Base-by-base conservation (phyloP, 495 filamentous ascomycete species). In the Letharia lupina region DNA sequence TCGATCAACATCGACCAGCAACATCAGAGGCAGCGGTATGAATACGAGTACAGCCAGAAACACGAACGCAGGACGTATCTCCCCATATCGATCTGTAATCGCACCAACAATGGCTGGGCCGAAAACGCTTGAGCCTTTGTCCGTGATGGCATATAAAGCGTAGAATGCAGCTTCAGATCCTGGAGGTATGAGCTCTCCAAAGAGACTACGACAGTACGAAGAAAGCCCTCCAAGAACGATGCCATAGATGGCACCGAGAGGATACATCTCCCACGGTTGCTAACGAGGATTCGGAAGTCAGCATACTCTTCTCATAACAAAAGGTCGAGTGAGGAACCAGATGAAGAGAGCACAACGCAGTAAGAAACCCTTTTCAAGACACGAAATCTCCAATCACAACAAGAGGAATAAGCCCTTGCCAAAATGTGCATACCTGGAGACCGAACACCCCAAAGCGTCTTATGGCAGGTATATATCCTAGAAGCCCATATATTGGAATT, bases 261-360 rank as follows among this genome's bases (percentile, higher is more conserved):
- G 90, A 73, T 94, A 98, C 91, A 98, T 96, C 73, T 98, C 94
- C 91, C 92, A 96, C 15, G 89, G 89, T 69, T 91, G 87, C 71
- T 57, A n/a, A 20, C 10, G 8, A 11, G 31, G 1, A 37, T 37
- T 37, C 13, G 2, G 5, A 37, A 20, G 16, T 57, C 33, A 57
- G 54, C 33, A 57, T 37, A 15, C 48, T 31, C 50, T 15, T 15
- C 7, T 1, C 23, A 15, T 15, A 3, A 54, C 28, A 2, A 15
- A 16, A 57, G 12, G 16, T 57, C 54, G 33, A 57, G 33, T 8
- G 33, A 13, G 1, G n/a, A 9, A 33, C 3, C 54, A 7, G 20
- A 20, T 57, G 0, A 57, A 20, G 31, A 20, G 18, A 57, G 15
- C 15, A 37, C 5, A 37, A 37, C 4, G 15, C 13, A 37, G 12